Evolutionary conservation across 1,284 basidiomycete species (phyloP), one percentile per base, ranked within the genome.

Genomic region (Ustilago bromivora): DNA sequence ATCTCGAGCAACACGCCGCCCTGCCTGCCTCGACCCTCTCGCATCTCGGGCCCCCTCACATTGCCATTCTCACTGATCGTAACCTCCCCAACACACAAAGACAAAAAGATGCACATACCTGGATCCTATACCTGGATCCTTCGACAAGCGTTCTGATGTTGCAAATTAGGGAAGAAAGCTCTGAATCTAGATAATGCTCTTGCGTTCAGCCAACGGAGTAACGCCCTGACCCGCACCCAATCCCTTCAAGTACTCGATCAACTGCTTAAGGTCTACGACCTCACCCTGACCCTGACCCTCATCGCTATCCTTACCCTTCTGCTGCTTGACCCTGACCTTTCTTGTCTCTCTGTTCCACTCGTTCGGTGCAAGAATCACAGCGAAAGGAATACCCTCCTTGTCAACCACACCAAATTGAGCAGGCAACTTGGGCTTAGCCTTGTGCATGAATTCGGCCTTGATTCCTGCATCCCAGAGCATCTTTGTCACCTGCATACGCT

Each of bases 391-490:
- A 78, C 93, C 92, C 82, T 98, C 96, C 84, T 89, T 91, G 87
- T 97, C 96, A n/a, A 94, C 93, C 3, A 92, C 91, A 19, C 92
- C 92, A 85, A 97, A 98, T 86, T 99, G 96, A 23, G 69, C 57
- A 10, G 91, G 89, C 2, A 89, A 88, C 41, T 95, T 88, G 35
- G 88, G 86, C 87, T 98, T 98, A 72, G 89, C 90, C 87, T 98
- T 98, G 82, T 95, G 94, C 84, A 95, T 88, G 89, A 94, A 99
- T 86, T 98, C 96, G 71, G 94, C 91, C 93, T 95, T 94, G 87
- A 99, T 93, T 0, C 95, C 96, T 2, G 91, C 92, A 73, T 92
- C 92, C 86, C 97, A 91, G 62, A 99, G 88, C 88, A 93, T 91
- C 83, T 91, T 91, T 54, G 92, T 93, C 23, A 99, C 89, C 83